These are phyloP conservation scores for Bryoerythrophyllum caledonicum DNA, from an alignment of 225 moss, liverwort and hornwort genomes.

Conservation along the genomic window DNA sequence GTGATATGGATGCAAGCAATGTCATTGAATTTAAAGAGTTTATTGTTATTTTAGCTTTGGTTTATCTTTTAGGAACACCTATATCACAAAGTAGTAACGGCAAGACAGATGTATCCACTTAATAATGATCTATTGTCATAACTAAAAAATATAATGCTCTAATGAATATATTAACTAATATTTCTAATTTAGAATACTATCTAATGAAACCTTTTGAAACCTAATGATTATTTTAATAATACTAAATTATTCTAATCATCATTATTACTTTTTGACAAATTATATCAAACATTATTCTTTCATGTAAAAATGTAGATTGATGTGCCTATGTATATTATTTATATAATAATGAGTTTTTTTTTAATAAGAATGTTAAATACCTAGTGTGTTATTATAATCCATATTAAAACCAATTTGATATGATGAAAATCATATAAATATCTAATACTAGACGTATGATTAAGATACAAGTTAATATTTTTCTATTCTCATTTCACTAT, in stretches of 20 bases:
- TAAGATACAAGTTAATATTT: too few species aligned
- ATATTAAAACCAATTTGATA: too few species aligned
- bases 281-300: not conserved
- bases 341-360: not conserved
- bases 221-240: not conserved
- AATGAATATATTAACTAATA: not conserved
- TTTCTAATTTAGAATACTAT: not conserved
- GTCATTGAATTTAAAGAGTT: conserved; percentile 76
- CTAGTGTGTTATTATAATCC: too few species aligned
- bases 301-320: not conserved
- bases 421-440: too few species aligned
- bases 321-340: not conserved
- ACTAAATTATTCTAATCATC: not conserved
- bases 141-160: too few species aligned
- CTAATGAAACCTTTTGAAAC: too few species aligned
- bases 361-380: too few species aligned
- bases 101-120: conserved; percentile 32
- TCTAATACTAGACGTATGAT: too few species aligned
- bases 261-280: not conserved
- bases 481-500: too few species aligned
- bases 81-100: conserved; percentile 24
- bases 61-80: conserved; percentile 62
- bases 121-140: not conserved
- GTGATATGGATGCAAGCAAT: conserved; percentile 66
- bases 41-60: conserved; percentile 62